A percentile compares a stretch with the other conserved stretches of the same genome.
Evolutionary conservation across 1,139 yeast species (phyloP).

Genomic region (Candida dubliniensis): DNA sequence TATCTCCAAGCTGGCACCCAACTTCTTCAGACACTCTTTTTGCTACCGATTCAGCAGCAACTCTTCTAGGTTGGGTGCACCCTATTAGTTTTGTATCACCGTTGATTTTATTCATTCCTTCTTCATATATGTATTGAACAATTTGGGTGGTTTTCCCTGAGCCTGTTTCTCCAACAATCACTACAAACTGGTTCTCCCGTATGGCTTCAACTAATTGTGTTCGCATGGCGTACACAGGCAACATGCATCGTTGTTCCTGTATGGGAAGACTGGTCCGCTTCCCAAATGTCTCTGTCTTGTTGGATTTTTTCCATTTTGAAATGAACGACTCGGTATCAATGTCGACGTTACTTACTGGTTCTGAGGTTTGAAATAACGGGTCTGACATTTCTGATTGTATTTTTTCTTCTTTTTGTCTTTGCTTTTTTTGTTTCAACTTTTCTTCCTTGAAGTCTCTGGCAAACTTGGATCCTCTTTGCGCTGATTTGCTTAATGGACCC

Average conservation of each 20-base stretch:
- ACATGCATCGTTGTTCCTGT: slow-evolving; percentile 61
- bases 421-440: slow-evolving; percentile 50
- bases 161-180: slow-evolving; percentile 98
- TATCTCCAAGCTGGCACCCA: slow-evolving; percentile 88
- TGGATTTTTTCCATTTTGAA: slow-evolving; percentile 51
- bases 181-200: slow-evolving; percentile 75
- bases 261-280: slow-evolving; percentile 54
- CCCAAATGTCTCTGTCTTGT: slow-evolving; percentile 49
- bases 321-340: slow-evolving; percentile 22
- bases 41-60: slow-evolving; percentile 97
- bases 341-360: slow-evolving; percentile 6
- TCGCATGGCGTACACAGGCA: slow-evolving; percentile 75
- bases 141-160: slow-evolving; percentile 97
- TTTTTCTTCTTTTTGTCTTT: slow-evolving; percentile 46
- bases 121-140: slow-evolving; percentile 91
- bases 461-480: slow-evolving; percentile 70
- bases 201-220: slow-evolving; percentile 58
- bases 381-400: slow-evolving; percentile 34
- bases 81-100: slow-evolving; percentile 67
- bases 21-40: slow-evolving; percentile 94
- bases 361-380: slow-evolving; percentile 30
- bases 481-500: slow-evolving; percentile 77
- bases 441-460: slow-evolving; percentile 67
- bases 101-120: slow-evolving; percentile 60
- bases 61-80: slow-evolving; percentile 97